Conservation (phyloP, 1,284 basidiomycete genomes). For the Fomitopsis pinicola region DNA sequence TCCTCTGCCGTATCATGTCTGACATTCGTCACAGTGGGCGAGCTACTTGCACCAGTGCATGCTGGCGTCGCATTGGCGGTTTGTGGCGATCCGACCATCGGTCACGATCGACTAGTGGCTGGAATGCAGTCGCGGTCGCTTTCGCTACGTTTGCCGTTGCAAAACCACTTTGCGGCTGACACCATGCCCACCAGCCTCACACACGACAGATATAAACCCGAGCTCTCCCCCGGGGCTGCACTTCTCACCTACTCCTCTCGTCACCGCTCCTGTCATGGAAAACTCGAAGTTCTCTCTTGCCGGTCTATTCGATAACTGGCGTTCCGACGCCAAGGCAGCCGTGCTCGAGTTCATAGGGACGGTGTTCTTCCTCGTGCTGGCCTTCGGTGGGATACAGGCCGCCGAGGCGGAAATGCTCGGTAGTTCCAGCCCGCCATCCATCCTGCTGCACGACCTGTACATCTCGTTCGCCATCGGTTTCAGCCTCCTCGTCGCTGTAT, state of each 20-base stretch:
- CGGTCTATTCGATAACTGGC: slow-evolving; percentile 11
- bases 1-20: too few relatives aligned
- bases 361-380: slow-evolving; percentile 58
- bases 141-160: not conserved
- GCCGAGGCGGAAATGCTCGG: slow-evolving; percentile 19
- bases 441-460: slow-evolving; percentile 48
- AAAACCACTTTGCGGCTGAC: not conserved
- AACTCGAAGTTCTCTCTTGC: not conserved
- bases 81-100: not conserved
- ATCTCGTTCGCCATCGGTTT: slow-evolving; percentile 63
- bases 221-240: not conserved
- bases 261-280: not conserved
- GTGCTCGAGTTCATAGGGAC: slow-evolving; percentile 54
- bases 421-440: slow-evolving; percentile 25
- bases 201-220: too few relatives aligned
- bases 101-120: not conserved
- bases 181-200: not conserved
- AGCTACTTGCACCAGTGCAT: too few relatives aligned
- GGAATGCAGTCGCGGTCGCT: not conserved
- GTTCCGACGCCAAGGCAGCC: slow-evolving; percentile 41
- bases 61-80: not conserved
- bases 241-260: not conserved
- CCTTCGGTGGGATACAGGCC: slow-evolving; percentile 57
- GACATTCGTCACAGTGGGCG: too few relatives aligned
- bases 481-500: slow-evolving; percentile 63